Percentiles rank a stretch among this genome's conserved stretches.
Evolutionary conservation across 768 basidiomycete genomes (phyloP).

Genomic region (Crassisporium funariophilum): DNA sequence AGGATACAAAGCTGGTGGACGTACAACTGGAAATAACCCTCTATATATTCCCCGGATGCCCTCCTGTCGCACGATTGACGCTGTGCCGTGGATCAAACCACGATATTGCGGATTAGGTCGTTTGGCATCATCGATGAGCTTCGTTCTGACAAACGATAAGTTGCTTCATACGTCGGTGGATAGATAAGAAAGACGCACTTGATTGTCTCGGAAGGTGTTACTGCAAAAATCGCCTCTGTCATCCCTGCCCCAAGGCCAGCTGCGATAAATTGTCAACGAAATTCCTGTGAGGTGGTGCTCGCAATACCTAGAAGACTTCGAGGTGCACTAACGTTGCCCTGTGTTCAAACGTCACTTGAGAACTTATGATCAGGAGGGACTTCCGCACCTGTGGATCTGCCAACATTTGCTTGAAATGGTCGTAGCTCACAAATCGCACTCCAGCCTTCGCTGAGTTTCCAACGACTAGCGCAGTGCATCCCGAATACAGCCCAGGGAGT

Average conservation of each 20-base stretch:
- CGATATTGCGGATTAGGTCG: constrained; percentile 82
- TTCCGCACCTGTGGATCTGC: constrained; percentile 82
- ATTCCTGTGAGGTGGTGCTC: not conserved
- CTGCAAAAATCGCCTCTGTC: constrained; percentile 91
- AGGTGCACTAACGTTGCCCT: constrained; percentile 92
- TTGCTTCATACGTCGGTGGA: not conserved
- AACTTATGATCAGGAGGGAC: not conserved
- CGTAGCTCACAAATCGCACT: constrained; percentile 94
- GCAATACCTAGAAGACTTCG: constrained; percentile 74
- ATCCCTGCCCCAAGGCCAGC: constrained; percentile 88
- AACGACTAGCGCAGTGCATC: constrained; percentile 84
- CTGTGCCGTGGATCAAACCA: constrained; percentile 85
- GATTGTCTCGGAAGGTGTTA: constrained; percentile 97
- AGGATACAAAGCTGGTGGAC: constrained; percentile 27
- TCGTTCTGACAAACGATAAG: constrained; percentile 62
- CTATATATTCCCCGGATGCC: constrained; percentile 86
- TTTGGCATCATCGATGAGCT: constrained; percentile 94
- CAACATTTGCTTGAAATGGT: constrained; percentile 82
- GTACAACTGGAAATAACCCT: constrained; percentile 90
- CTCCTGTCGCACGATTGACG: constrained; percentile 79
- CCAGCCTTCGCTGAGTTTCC: constrained; percentile 96
- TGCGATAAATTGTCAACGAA: constrained; percentile 19
- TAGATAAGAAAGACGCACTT: constrained; percentile 61
- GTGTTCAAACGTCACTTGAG: constrained; percentile 2
- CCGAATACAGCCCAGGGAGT: constrained; percentile 86